Evolutionary conservation across 768 basidiomycete species (phyloP).

Genomic region (Agaricus sinodeliciosus): DNA sequence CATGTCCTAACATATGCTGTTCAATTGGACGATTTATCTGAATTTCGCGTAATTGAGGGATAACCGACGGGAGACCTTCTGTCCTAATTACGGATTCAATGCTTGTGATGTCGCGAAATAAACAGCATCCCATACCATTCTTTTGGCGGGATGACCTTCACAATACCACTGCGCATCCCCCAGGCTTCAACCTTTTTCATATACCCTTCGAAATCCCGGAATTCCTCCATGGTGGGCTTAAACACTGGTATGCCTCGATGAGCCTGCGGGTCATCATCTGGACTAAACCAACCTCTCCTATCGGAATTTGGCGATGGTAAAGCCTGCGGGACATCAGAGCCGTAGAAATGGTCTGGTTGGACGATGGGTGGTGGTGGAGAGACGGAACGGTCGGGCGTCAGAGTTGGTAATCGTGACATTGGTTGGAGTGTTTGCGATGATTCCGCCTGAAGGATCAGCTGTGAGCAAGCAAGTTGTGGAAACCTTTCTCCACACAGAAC

Average conservation of each 20-base stretch:
- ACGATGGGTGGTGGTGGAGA: constrained; percentile 42
- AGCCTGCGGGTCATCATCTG: constrained; percentile 74
- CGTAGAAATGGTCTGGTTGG: constrained; percentile 85
- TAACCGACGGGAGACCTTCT: constrained; percentile 63
- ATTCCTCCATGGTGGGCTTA: constrained; percentile 89
- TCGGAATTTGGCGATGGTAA: constrained; percentile 61
- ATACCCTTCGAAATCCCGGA: constrained; percentile 86
- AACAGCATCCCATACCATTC: constrained; percentile 65
- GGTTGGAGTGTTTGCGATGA: constrained; percentile 28
- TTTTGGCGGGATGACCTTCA: constrained; percentile 92
- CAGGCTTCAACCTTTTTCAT: constrained; percentile 84
- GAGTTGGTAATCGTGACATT: constrained; percentile 32
- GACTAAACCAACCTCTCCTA: constrained; percentile 62
- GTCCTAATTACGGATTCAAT: constrained; percentile 42
- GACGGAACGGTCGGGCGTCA: constrained; percentile 46
- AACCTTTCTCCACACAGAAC: background rate
- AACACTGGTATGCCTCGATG: constrained; percentile 95
- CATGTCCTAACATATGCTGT: constrained; percentile 83
- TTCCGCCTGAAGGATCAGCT: background rate
- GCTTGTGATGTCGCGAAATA: constrained; percentile 14
- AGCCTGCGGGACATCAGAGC: constrained; percentile 38
- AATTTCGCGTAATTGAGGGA: constrained; percentile 62
- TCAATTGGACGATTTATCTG: constrained; percentile 89
- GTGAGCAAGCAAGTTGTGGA: background rate
- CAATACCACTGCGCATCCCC: constrained; percentile 87